Base-by-base conservation (phyloP, 345 rosid genomes). In the Citrus sp. region DNA sequence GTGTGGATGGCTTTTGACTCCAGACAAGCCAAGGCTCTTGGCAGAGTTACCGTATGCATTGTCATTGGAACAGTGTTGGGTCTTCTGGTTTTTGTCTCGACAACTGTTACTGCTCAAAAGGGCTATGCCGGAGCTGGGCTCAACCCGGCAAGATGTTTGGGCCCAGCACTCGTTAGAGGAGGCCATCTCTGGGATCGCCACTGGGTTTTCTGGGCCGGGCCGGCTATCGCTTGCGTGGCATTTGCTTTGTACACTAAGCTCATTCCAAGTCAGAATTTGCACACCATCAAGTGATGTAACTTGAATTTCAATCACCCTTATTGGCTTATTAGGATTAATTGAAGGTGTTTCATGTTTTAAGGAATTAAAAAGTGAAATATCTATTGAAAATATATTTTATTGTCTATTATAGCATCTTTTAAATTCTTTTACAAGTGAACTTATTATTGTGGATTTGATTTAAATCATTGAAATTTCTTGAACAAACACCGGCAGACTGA, bases 61-160 rank as follows among this genome's bases (percentile, higher is more conserved):
- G 70, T 82, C 16, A 72, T 82, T 58, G 92, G 88, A 25, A 38
- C 59, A 0, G 86, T 80, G 2, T 32, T 87, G 78, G 89, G 89
- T 4, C 49, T 86, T n/a, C 49, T 85, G 0, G 87, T 87, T 42
- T 87, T 83, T 70, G 59, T 86, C n/a, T 87, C 90, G 2, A 83
- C 87, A 0, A 79, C 86, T 0, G 86, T 86, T 21, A 89, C 90
- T 0, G 81, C 86, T 8, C 72, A 73, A 2, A 80, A 81, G 72
- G 87, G 87, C 2, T 89, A 87, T 56, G 85, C 84, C 0, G 92
- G 92, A 3, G 90, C 80, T 35, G 89, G 88, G 81, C 51, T 89
- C 78, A 89, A 86, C 71, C 90, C 89, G 0, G 88, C 89, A 2
- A 86, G 89, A 34, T 87, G 88, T 74, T 69, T 89, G 58, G 90